A percentile compares a stretch with the other conserved stretches of the same genome.
phyloP scores from a whole-genome alignment of 768 basidiomycete genomes.

The Austroboletus festivus region DNA sequence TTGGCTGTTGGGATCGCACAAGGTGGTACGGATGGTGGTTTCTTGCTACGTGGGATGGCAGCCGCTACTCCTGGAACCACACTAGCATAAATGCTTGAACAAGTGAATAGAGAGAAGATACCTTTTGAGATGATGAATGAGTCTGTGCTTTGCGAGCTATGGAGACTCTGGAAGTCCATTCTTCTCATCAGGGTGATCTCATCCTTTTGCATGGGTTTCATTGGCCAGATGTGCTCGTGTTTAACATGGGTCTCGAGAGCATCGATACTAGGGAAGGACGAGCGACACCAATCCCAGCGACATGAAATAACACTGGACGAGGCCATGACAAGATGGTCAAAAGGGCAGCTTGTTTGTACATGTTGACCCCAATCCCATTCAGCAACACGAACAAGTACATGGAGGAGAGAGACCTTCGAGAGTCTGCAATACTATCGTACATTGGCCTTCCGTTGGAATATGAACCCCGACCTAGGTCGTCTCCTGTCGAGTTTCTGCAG shows the following conservation, averaged over 20 bases:
- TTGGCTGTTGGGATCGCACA: background rate
- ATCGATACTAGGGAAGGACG: constrained; percentile 35
- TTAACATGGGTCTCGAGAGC: constrained; percentile 47
- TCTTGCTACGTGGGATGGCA: background rate
- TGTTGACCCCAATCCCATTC: constrained; percentile 10
- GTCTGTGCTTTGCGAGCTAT: constrained; percentile 14
- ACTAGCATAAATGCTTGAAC: constrained; percentile 1
- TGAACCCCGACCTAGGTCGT: constrained; percentile 52
- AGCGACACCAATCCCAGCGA: constrained; percentile 54
- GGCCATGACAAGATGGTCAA: constrained; percentile 7
- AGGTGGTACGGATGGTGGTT: constrained; percentile 1
- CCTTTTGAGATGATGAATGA: constrained; percentile 16
- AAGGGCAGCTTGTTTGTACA: constrained; percentile 22
- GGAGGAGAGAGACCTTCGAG: constrained; percentile 15
- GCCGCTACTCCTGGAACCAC: constrained; percentile 5
- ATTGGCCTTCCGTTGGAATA: constrained; percentile 59
- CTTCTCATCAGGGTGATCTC: constrained; percentile 42
- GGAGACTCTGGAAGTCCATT: constrained; percentile 37
- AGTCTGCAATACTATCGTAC: constrained; percentile 39
- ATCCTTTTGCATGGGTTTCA: constrained; percentile 40
- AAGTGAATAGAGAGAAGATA: constrained; percentile 7
- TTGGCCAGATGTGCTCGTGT: constrained; percentile 43
- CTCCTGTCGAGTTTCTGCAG: constrained; percentile 62
- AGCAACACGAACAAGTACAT: background rate
- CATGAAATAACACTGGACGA: constrained; percentile 34